Evolutionary conservation across 768 basidiomycete species (phyloP).

Genomic region (Suillus spraguei): DNA sequence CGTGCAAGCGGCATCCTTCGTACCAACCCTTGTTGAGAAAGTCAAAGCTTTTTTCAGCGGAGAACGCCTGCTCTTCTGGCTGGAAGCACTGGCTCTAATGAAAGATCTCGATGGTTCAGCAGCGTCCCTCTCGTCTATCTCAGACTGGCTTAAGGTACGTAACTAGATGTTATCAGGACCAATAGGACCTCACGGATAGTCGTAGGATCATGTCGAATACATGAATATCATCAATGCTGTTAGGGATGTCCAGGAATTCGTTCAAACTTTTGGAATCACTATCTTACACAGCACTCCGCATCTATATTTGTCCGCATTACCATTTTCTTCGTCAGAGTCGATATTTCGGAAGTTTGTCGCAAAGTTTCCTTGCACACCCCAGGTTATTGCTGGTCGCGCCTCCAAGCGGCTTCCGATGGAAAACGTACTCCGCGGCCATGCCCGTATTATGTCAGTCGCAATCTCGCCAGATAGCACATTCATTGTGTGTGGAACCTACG

Average conservation of each 20-base stretch:
- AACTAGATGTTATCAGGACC: neutral
- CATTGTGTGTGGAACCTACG: constrained; percentile 11
- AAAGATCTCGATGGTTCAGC: constrained; percentile 9
- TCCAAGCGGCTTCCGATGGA: constrained; percentile 3
- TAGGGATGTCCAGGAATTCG: constrained; percentile 16
- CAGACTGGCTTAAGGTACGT: constrained; percentile 2
- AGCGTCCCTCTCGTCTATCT: neutral
- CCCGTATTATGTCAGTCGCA: accelerated
- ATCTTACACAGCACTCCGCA: constrained; percentile 25
- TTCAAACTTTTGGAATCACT: constrained; percentile 13
- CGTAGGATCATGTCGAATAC: constrained; percentile 1
- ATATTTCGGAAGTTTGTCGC: constrained; percentile 18
- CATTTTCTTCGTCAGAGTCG: constrained; percentile 29
- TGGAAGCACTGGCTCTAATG: constrained; percentile 13
- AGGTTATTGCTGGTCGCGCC: neutral
- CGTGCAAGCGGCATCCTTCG: constrained; percentile 13
- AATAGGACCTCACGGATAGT: neutral
- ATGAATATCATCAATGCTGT: neutral
- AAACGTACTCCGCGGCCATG: neutral
- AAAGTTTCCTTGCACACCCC: neutral
- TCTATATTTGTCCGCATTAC: constrained; percentile 27
- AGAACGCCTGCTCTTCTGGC: constrained; percentile 5
- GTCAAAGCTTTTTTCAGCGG: constrained; percentile 25
- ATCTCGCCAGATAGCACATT: neutral
- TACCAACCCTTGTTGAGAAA: constrained; percentile 8